Conservation (phyloP, 495 filamentous ascomycete genomes). For the Aspergillus ellipticus region DNA sequence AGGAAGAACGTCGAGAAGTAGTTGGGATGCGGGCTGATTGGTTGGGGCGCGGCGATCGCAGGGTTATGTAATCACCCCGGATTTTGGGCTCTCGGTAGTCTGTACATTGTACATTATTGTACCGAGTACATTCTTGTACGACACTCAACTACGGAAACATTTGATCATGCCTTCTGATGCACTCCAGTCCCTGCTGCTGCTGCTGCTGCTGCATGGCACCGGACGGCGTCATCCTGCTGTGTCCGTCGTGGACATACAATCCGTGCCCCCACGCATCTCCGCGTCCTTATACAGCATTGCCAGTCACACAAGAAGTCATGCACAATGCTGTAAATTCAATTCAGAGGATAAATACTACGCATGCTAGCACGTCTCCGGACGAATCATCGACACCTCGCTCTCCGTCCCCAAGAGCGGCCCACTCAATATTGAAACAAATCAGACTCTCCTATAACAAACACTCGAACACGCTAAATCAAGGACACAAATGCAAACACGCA, state of each 20-base stretch:
- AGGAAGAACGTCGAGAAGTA: neutral
- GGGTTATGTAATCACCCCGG: constrained; percentile 1
- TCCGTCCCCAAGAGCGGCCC: neutral
- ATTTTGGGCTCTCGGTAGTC: neutral
- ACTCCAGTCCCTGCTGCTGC: too few relatives aligned
- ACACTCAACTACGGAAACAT: too few relatives aligned
- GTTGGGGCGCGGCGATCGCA: neutral
- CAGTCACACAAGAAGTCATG: neutral
- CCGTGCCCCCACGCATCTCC: too few relatives aligned
- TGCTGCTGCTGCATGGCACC: too few relatives aligned
- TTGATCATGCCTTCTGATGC: too few relatives aligned
- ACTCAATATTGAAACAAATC: constrained; percentile 15
- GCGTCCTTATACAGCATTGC: too few relatives aligned
- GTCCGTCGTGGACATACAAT: too few relatives aligned
- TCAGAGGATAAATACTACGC: neutral
- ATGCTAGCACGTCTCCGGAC: neutral
- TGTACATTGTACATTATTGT: neutral
- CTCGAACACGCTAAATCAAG: constrained; percentile 15
- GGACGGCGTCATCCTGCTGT: too few relatives aligned
- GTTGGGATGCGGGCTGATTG: neutral
- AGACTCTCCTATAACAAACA: constrained; percentile 11
- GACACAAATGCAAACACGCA: constrained; percentile 23
- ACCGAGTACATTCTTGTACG: too few relatives aligned
- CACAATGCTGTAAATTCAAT: neutral
- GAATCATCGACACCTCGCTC: neutral